Evolutionary conservation across 768 basidiomycete genomes (phyloP).

Genomic region (Sutorius australiensis): DNA sequence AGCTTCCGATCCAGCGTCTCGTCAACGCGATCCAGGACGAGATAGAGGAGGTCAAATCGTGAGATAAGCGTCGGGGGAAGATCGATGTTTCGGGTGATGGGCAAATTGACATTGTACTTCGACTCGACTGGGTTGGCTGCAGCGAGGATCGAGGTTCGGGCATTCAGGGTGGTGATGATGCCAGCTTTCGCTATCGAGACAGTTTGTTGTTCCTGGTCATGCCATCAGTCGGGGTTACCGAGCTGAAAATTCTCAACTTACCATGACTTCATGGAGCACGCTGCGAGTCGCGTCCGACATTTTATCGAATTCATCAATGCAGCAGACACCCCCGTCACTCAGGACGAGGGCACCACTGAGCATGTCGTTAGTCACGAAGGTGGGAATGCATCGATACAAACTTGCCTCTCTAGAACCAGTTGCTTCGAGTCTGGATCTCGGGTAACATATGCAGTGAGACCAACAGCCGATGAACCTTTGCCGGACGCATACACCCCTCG

Average conservation of each 20-base stretch:
- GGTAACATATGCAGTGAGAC: slow-evolving; percentile 97
- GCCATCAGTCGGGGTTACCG: background rate
- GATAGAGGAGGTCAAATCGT: slow-evolving; percentile 93
- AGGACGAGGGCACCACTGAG: slow-evolving; percentile 86
- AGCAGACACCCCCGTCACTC: slow-evolving; percentile 95
- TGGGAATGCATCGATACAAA: background rate
- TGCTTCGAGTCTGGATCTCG: slow-evolving; percentile 98
- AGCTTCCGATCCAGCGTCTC: slow-evolving; percentile 80
- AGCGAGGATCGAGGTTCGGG: slow-evolving; percentile 95
- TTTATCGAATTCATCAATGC: slow-evolving; percentile 99
- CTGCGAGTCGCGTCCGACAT: slow-evolving; percentile 98
- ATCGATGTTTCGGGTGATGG: slow-evolving; percentile 95
- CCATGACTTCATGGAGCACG: slow-evolving; percentile 99
- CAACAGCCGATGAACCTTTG: slow-evolving; percentile 97
- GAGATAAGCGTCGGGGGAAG: slow-evolving; percentile 97
- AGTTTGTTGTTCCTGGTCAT: slow-evolving; percentile 93
- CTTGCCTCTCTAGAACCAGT: slow-evolving; percentile 90
- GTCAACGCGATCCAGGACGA: slow-evolving; percentile 93
- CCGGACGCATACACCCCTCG: slow-evolving; percentile 97
- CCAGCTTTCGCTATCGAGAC: slow-evolving; percentile 99
- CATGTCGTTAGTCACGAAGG: slow-evolving; percentile 1
- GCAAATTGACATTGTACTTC: slow-evolving; percentile 87
- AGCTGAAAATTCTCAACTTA: slow-evolving; percentile 30
- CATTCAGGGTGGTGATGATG: slow-evolving; percentile 97
- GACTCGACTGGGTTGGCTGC: slow-evolving; percentile 97